Evolutionary conservation across 2,329 filamentous ascomycete genomes (phyloP), one percentile per base, ranked within the genome.

Genomic region (Ophiocordyceps unilateralis): DNA sequence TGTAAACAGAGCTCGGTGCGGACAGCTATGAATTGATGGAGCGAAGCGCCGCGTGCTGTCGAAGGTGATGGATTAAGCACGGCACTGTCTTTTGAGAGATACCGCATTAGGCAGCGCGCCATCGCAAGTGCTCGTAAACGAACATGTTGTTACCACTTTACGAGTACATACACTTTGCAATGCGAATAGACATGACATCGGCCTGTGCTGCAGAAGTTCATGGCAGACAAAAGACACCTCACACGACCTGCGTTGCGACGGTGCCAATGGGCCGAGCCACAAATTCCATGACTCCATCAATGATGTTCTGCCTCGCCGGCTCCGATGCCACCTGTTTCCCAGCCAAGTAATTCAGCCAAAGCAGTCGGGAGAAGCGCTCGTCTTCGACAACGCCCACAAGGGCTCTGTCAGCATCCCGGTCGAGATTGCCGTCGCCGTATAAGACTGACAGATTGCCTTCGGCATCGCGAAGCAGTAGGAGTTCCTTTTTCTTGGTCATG

Each of bases 301-400:
- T 82, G 41, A 98, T 82, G 51, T 74, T 93, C 61, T 77, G 70
- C 50, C 89, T 73, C 15, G 87, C 84, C 3, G 72, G 69, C 59
- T 94, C 86, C 48, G 85, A 93, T 24, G 87, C 87, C 10, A 95
- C 87, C 53, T 79, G 86, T 58, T 76, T 82, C 0, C 91, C 91
- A 5, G 77, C 85, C 26, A 98, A 67, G 61, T 94, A 98, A 51
- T 88, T 82, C 56, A 95, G 63, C 89, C 89, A 96, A 20, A 96
- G 65, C 46, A 89, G 64, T 45, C 83, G 75, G 44, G 82, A 81
- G 12, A 98, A 68, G 43, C 89, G 69, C 65, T 91, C 83, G 55
- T 96, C 91, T 0, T 61, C 53, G 1, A 96, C 77, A 0, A 69
- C 65, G 1, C 91, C 91, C 51, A 96, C 58, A 7, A 67, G 57